Evolutionary conservation across 1,284 basidiomycete species (phyloP).

Genomic region (Fomitopsis palustris): DNA sequence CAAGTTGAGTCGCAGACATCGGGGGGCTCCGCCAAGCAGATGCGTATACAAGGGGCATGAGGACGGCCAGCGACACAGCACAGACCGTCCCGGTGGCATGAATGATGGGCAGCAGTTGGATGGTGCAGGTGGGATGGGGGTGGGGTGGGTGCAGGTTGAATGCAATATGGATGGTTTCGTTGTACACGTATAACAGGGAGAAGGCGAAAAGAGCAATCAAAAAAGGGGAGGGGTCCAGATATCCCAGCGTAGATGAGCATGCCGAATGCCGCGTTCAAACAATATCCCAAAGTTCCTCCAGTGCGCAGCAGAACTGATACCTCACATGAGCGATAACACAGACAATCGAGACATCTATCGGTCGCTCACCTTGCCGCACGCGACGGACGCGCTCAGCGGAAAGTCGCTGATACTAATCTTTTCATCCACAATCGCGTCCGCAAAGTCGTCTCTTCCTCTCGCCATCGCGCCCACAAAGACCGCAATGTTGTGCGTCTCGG

Average conservation of each 20-base stretch:
- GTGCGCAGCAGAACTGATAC: conserved; percentile 36
- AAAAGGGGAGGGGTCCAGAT: conserved; percentile 5
- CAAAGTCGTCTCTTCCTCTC: conserved; percentile 93
- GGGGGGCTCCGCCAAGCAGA: conserved; percentile 9
- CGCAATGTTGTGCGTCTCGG: conserved; percentile 85
- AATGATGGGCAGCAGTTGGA: conserved; percentile 15
- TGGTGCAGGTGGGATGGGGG: conserved; percentile 4
- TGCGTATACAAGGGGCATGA: conserved; percentile 7
- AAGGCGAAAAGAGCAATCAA: conserved; percentile 3
- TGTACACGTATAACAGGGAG: conserved; percentile 5
- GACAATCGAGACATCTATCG: not conserved
- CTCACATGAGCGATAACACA: not conserved
- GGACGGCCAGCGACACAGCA: not conserved
- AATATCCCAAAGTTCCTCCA: conserved; percentile 40
- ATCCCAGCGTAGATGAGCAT: conserved; percentile 4
- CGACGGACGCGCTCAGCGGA: conserved; percentile 90
- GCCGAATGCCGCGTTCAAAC: conserved; percentile 17
- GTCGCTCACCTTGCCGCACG: conserved; percentile 85
- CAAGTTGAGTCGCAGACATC: conserved; percentile 28
- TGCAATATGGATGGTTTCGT: conserved; percentile 17
- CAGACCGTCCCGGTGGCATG: not conserved
- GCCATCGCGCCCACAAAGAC: conserved; percentile 99
- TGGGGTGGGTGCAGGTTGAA: conserved; percentile 29
- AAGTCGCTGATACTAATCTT: conserved; percentile 98
- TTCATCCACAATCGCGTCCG: conserved; percentile 93